Percentiles rank a stretch among this genome's conserved stretches.
phyloP scores from a whole-genome alignment of 2,329 filamentous ascomycete species.

The Phaeosphaeriaceae sp. region DNA sequence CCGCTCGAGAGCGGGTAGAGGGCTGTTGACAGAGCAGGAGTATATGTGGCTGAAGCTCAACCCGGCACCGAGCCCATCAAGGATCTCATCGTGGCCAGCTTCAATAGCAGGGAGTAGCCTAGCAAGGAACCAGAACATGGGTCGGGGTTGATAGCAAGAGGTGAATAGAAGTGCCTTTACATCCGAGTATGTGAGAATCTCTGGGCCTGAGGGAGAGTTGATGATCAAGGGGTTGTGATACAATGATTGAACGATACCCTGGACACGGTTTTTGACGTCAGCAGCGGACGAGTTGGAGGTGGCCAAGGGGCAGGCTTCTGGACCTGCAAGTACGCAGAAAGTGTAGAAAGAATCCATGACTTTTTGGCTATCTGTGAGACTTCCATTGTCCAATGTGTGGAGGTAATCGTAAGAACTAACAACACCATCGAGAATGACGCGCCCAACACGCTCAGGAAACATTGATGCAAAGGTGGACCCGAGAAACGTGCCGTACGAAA shows the following conservation, averaged over 20 bases:
- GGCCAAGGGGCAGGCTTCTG: slow-evolving; percentile 48
- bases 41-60: slow-evolving; percentile 31
- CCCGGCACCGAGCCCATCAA: slow-evolving; percentile 29
- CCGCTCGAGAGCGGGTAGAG: slow-evolving; percentile 8
- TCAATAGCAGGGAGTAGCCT: slow-evolving; percentile 45
- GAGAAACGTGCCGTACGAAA: slow-evolving; percentile 57
- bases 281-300: slow-evolving; percentile 37
- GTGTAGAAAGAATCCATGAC: slow-evolving; percentile 53
- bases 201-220: slow-evolving; percentile 29
- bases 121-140: slow-evolving; percentile 43
- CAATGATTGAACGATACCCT: slow-evolving; percentile 44
- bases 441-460: slow-evolving; percentile 46
- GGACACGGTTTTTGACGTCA: slow-evolving; percentile 45
- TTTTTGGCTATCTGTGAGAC: slow-evolving; percentile 54
- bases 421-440: slow-evolving; percentile 54
- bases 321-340: slow-evolving; percentile 52
- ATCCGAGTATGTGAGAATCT: slow-evolving; percentile 52
- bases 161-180: slow-evolving; percentile 45
- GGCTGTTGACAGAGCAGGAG: slow-evolving; percentile 34
- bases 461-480: slow-evolving; percentile 48
- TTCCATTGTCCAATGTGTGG: slow-evolving; percentile 47
- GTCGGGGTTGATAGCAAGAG: slow-evolving; percentile 45
- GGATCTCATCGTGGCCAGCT: slow-evolving; percentile 23
- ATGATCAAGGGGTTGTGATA: slow-evolving; percentile 52
- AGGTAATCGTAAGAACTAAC: slow-evolving; percentile 48